Evolutionary conservation across 2,329 filamentous ascomycete species (phyloP).

Genomic region (Sporothrix inflata): DNA sequence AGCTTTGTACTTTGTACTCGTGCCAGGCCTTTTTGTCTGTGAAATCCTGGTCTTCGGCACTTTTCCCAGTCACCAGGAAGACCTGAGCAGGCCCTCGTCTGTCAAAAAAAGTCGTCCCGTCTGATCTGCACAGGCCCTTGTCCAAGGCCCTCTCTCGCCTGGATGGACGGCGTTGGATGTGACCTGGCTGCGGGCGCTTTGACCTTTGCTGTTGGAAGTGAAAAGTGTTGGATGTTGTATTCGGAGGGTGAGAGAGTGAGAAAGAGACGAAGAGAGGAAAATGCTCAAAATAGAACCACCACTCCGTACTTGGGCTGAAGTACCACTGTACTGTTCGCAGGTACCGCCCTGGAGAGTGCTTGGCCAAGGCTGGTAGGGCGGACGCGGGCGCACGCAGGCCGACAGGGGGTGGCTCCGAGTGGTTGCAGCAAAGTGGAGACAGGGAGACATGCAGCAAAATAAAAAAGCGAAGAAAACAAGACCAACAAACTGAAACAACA

Average conservation of each 20-base stretch:
- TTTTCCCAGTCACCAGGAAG: slow-evolving; percentile 10
- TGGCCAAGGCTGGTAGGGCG: neutral
- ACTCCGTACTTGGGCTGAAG: no score
- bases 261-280: neutral
- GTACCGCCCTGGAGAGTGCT: neutral
- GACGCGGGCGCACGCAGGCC: neutral
- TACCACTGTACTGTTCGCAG: neutral
- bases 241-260: neutral
- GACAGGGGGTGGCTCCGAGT: slow-evolving; percentile 13
- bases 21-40: neutral
- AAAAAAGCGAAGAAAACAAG: neutral
- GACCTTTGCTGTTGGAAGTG: neutral
- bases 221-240: neutral
- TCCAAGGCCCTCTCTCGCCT: neutral
- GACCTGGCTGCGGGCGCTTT: slow-evolving; percentile 1
- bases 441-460: no score
- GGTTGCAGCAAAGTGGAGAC: neutral
- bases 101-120: neutral
- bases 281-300: neutral
- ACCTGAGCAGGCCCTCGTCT: neutral
- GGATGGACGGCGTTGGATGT: neutral
- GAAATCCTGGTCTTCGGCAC: slow-evolving; percentile 10
- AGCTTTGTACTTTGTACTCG: neutral
- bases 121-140: slow-evolving; percentile 19
- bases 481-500: neutral